A percentile compares a stretch with the other conserved stretches of the same genome.
Evolutionary conservation across 306 rosid genomes (phyloP).

Genomic region (Hylodesmum podocarpum): DNA sequence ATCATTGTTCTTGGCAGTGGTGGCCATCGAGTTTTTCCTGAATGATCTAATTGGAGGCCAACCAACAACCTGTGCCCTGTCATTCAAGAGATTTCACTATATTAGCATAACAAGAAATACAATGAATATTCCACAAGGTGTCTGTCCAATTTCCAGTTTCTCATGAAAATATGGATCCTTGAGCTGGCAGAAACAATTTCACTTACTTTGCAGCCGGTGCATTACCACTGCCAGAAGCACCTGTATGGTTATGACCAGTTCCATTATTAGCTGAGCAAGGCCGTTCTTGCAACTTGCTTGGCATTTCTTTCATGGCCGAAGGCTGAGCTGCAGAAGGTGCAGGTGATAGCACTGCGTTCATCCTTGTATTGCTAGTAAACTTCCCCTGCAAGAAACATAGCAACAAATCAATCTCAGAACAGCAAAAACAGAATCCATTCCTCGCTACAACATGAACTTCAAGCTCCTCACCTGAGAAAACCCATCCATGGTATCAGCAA

Average conservation of each 20-base stretch:
- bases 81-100: not conserved
- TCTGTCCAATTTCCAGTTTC: not conserved
- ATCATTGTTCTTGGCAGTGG: slow-evolving; percentile 74
- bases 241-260: slow-evolving; percentile 45
- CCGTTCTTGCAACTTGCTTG: slow-evolving; percentile 66
- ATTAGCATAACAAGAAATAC: slow-evolving; percentile 1
- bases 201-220: slow-evolving; percentile 93
- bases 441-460: slow-evolving; percentile 23
- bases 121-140: not conserved
- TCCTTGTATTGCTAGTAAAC: slow-evolving; percentile 58
- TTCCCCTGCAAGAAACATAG: slow-evolving; percentile 58
- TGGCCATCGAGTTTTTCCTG: slow-evolving; percentile 82
- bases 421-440: slow-evolving; percentile 35
- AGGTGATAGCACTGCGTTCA: slow-evolving; percentile 58
- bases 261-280: slow-evolving; percentile 57
- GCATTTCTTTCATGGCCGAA: slow-evolving; percentile 47
- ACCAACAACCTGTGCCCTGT: slow-evolving; percentile 97
- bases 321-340: slow-evolving; percentile 68
- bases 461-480: slow-evolving; percentile 58
- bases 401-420: slow-evolving; percentile 42
- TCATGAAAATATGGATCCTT: not conserved
- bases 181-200: slow-evolving; percentile 1
- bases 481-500: slow-evolving; percentile 79
- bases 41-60: slow-evolving; percentile 97
- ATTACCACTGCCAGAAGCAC: slow-evolving; percentile 47